Evolutionary conservation across 2,329 filamentous ascomycete genomes (phyloP), one percentile per base, ranked within the genome.

Genomic region (Seiridium cupressi): DNA sequence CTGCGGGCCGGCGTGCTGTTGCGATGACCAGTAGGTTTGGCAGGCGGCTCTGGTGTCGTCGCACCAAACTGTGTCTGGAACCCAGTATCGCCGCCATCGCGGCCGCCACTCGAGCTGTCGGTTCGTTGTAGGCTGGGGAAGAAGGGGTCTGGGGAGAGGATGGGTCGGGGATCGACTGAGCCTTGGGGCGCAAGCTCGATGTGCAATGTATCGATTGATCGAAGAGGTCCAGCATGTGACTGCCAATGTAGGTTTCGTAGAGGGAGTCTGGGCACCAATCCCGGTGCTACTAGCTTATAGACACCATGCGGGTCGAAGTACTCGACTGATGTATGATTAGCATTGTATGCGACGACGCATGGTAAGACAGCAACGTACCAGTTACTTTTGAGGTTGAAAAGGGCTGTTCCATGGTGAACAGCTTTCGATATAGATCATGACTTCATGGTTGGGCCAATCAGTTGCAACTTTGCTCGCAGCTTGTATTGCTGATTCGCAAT

Each of bases 181-280:
- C 77, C 80, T 74, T 85, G 79, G 6, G 89, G 84, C n/a, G 93
- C 81, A 61, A 98, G 87, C 63, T 97, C 93, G 69, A 98, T 86
- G 70, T 97, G 92, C 46, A 99, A 85, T 10, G 92, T 93, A 70
- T 93, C 90, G 73, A 99, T 99, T 11, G 95, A 97, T 65, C 95
- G 90, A 42, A 98, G 79, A 2, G 95, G 95, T 0, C 95, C 90
- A 35, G 90, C 89, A 62, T 96, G 92, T 11, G 95, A 97, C 74
- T 98, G 96, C 95, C 95, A 99, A 72, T 98, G 92, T 51, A 99
- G 86, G 70, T 98, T 96, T 64, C 89, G 90, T 44, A 99, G 82
- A 40, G 95, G 95, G 0, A 98, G 83, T 58, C 91, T 89, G 47
- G 90, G 82, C 46, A 90, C 82, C 60, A 99, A 81, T 60, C 93